Evolutionary conservation across 2,329 filamentous ascomycete genomes (phyloP).

Genomic region (Spiromastix sp.): DNA sequence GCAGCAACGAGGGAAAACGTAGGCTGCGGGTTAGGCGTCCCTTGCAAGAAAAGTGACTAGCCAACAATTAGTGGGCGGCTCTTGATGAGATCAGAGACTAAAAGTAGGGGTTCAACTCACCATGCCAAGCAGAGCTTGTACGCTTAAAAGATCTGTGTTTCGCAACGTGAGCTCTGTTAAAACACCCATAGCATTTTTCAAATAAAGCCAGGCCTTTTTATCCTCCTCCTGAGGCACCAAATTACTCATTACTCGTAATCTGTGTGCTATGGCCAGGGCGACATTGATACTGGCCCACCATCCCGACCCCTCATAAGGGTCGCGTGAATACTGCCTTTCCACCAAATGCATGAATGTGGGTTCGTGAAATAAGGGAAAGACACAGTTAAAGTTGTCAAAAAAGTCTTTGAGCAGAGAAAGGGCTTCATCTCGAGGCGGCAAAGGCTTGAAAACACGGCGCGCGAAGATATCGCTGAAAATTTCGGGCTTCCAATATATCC

Average conservation of each 20-base stretch:
- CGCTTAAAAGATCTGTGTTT: slow-evolving; percentile 88
- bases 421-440: slow-evolving; percentile 80
- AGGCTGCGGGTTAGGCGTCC: slow-evolving; percentile 92
- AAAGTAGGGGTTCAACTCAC: slow-evolving; percentile 26
- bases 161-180: slow-evolving; percentile 89
- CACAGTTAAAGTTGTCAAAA: slow-evolving; percentile 98
- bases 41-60: slow-evolving; percentile 80
- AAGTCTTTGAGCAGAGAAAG: slow-evolving; percentile 83
- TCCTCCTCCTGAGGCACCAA: slow-evolving; percentile 84
- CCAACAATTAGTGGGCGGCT: slow-evolving; percentile 1
- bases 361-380: slow-evolving; percentile 95
- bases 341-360: slow-evolving; percentile 98
- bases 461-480: slow-evolving; percentile 89
- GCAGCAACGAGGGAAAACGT: slow-evolving; percentile 84
- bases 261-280: slow-evolving; percentile 82
- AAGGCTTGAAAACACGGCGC: slow-evolving; percentile 67
- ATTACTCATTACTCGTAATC: slow-evolving; percentile 90
- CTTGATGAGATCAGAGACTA: neutral
- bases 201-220: slow-evolving; percentile 84
- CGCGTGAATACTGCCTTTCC: slow-evolving; percentile 81
- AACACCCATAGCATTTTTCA: slow-evolving; percentile 94
- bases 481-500: slow-evolving; percentile 97
- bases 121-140: slow-evolving; percentile 90
- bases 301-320: slow-evolving; percentile 88
- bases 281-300: slow-evolving; percentile 99